Base-by-base conservation (phyloP, 2,329 filamentous ascomycete genomes). In the Diplocarpon mali region DNA sequence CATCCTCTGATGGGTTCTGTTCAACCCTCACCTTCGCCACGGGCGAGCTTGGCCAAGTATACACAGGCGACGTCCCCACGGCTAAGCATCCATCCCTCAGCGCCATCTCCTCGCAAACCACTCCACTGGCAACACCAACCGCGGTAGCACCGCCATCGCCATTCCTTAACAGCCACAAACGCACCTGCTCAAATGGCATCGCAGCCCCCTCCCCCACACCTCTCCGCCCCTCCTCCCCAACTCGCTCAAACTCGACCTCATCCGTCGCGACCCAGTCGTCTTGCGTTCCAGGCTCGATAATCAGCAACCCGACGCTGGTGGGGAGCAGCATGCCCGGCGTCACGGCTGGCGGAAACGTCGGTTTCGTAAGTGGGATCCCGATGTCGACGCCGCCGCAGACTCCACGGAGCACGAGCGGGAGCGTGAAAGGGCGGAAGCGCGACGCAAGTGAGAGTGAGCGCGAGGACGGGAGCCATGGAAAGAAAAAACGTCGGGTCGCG, bases 1-100 rank as follows among this genome's bases (percentile, higher is more conserved):
- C 88, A n/a, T 98, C 92, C 0, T 95, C 92, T 0, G 92, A 98
- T 63, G 92, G 92, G 0, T 98, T 96, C 68, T 98, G 92, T 63
- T 98, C 92, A 0, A 83, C 85, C 0, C 70, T 98, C 5, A 84
- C 88, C 0, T 98, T 98, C 60, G 66, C 76, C 1, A 70, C 83
- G 2, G 85, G 86, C 8, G 92, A 98, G 63, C 69, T 98, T 1
- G 92, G 92, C 11, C 80, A 90, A 52, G 67, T 79, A 5, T 93
- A 93, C 62, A 80, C 78, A 8, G 82, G 81, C 28, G 79, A 86
- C 41, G 62, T 80, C 32, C 68, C 70, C 9, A 67, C 68, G 12
- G 60, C 65, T 27, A 76, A 72, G 53, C 60, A 66, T 45, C 62
- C 67, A 16, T 40, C 62, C 46, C 43, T 64, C 38, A 58, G 56